phyloP scores from a whole-genome alignment of 192 early-diverging fungal genomes.

The Mortierella hygrophila region DNA sequence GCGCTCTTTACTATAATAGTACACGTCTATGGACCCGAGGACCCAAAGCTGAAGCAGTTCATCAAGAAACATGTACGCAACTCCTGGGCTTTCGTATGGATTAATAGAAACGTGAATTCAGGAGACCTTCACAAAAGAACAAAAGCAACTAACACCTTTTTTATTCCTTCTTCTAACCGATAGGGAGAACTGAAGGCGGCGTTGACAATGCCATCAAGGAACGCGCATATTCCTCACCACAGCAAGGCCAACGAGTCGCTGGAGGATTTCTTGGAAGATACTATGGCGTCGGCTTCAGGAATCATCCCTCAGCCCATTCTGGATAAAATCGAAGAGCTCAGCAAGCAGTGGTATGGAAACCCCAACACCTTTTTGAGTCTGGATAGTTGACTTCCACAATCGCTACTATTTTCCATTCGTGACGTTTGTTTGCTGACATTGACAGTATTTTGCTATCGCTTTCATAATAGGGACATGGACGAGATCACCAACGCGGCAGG shows the following conservation, averaged over 20 bases:
- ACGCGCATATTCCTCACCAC: conserved; percentile 22
- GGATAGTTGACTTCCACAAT: too few species aligned
- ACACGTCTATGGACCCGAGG: conserved; percentile 38
- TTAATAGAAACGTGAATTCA: background rate
- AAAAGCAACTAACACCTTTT: background rate
- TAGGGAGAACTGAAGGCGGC: conserved; percentile 34
- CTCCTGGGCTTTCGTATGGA: background rate
- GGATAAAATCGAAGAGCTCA: conserved; percentile 40
- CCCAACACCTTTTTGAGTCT: background rate
- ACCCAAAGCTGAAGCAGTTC: conserved; percentile 29
- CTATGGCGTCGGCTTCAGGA: conserved; percentile 15
- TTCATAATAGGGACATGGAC: conserved; percentile 36
- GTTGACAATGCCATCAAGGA: conserved; percentile 37
- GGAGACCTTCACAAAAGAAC: background rate
- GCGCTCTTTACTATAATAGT: conserved; percentile 7
- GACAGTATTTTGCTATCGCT: background rate
- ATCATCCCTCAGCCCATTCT: conserved; percentile 38
- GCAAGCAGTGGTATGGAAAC: conserved; percentile 32
- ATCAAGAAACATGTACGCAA: conserved; percentile 44
- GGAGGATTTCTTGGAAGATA: conserved; percentile 23
- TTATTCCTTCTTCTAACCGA: background rate
- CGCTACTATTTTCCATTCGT: too few species aligned
- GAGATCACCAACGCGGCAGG: conserved; percentile 19
- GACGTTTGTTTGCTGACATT: background rate
- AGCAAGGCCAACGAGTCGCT: conserved; percentile 14